A percentile compares a stretch with the other conserved stretches of the same genome.
phyloP scores from a whole-genome alignment of 1,284 basidiomycete genomes.

The Gomphus bonarii region DNA sequence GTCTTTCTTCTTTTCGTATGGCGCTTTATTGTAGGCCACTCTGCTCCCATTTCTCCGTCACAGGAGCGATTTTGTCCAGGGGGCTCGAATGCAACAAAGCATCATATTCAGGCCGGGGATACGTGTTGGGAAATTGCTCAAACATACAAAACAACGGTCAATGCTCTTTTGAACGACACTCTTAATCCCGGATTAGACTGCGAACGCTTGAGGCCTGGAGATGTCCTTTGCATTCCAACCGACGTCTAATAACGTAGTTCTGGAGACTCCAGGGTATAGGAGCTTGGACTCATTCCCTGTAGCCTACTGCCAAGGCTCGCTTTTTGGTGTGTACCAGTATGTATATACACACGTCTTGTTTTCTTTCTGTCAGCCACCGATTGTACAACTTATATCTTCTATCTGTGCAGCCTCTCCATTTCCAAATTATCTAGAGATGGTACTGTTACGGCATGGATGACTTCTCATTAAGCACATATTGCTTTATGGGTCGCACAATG shows the following conservation, averaged over 20 bases:
- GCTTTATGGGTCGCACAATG: too few species aligned
- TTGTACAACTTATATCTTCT: not conserved
- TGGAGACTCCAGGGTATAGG: not conserved
- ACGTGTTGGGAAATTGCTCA: conserved; percentile 60
- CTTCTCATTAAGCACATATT: too few species aligned
- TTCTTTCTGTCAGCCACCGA: not conserved
- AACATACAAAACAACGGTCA: conserved; percentile 39
- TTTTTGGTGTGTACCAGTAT: not conserved
- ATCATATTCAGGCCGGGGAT: conserved; percentile 49
- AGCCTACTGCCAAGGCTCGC: not conserved
- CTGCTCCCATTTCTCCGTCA: conserved; percentile 26
- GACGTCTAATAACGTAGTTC: not conserved
- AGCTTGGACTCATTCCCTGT: not conserved
- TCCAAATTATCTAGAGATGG: not conserved
- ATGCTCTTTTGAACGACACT: conserved; percentile 32
- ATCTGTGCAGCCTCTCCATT: not conserved
- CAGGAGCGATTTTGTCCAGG: conserved; percentile 19
- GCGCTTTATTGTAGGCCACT: conserved; percentile 39
- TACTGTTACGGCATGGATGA: not conserved
- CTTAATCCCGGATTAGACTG: conserved; percentile 49
- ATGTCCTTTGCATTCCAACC: conserved; percentile 47
- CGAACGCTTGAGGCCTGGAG: conserved; percentile 45
- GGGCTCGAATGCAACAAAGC: conserved; percentile 41
- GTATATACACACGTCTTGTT: not conserved
- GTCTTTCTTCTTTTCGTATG: conserved; percentile 56